phyloP scores from a whole-genome alignment of 108 stramenopile genomes.

The Craspedostauros australis region DNA sequence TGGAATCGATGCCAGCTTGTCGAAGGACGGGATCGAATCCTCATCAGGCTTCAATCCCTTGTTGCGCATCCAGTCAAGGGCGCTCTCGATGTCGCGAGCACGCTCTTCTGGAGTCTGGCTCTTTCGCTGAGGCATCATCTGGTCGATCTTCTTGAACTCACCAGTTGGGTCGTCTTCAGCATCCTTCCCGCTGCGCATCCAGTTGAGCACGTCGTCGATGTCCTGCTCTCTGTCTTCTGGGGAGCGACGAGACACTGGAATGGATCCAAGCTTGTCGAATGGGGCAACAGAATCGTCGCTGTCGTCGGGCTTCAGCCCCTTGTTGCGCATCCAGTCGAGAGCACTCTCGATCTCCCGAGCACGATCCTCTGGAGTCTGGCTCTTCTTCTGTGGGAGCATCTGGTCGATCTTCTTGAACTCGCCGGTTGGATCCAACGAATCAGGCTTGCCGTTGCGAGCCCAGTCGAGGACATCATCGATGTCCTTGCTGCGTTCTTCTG shows the following conservation, averaged over 20 bases:
- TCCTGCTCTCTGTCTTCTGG: conserved; percentile 14
- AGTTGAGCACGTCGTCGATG: conserved; percentile 19
- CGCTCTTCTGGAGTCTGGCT: conserved; percentile 17
- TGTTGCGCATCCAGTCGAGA: conserved; percentile 20
- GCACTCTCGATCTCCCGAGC: conserved; percentile 32
- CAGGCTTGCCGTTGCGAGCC: conserved; percentile 4
- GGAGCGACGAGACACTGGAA: conserved; percentile 12
- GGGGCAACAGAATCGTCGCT: not conserved
- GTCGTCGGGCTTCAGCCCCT: conserved; percentile 2
- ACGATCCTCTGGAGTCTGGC: conserved; percentile 7
- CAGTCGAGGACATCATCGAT: conserved; percentile 10
- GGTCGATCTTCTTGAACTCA: conserved; percentile 9
- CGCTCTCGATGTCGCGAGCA: conserved; percentile 6
- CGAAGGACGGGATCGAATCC: conserved; percentile 8
- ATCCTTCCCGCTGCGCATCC: conserved; percentile 21
- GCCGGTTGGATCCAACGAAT: conserved; percentile 2
- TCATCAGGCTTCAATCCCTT: conserved; percentile 4
- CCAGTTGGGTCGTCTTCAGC: not conserved
- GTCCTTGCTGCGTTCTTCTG: conserved; percentile 4
- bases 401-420: conserved; percentile 17
- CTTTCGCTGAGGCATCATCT: conserved; percentile 11
- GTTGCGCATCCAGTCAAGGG: conserved; percentile 28
- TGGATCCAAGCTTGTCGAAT: conserved; percentile 14
- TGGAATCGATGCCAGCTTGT: conserved; percentile 11
- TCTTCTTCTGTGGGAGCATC: conserved; percentile 9